Percentiles rank a stretch among this genome's conserved stretches.
Conservation (phyloP, 2,329 filamentous ascomycete genomes). For the Penicillium crustosum region DNA sequence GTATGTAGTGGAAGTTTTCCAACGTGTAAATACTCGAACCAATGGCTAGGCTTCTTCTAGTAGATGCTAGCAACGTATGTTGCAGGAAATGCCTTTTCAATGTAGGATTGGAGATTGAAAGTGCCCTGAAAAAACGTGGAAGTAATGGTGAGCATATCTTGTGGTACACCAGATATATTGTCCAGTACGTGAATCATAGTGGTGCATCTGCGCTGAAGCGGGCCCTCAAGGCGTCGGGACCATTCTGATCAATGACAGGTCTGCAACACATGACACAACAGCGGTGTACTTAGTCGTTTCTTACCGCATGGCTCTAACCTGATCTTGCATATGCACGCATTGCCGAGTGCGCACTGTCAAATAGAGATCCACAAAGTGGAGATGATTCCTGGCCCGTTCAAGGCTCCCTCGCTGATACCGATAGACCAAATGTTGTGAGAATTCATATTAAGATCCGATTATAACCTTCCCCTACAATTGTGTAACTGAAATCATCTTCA, state of each 20-base stretch:
- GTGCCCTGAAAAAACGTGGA: neutral
- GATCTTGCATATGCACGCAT: neutral
- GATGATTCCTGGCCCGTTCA: neutral
- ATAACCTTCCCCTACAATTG: neutral
- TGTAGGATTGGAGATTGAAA: neutral
- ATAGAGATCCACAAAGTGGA: neutral
- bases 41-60: neutral
- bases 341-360: neutral
- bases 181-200: neutral
- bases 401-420: neutral
- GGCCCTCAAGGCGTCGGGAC: neutral
- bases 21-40: neutral
- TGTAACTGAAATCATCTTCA: neutral
- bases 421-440: neutral
- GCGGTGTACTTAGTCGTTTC: neutral
- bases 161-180: neutral
- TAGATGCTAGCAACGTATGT: neutral
- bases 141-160: neutral
- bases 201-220: neutral
- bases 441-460: neutral
- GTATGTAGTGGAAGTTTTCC: neutral
- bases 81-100: neutral
- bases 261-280: neutral
- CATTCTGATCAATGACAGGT: neutral
- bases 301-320: neutral